Evolutionary conservation across 2,329 filamentous ascomycete genomes (phyloP).

Genomic region (Colletotrichum tabaci): DNA sequence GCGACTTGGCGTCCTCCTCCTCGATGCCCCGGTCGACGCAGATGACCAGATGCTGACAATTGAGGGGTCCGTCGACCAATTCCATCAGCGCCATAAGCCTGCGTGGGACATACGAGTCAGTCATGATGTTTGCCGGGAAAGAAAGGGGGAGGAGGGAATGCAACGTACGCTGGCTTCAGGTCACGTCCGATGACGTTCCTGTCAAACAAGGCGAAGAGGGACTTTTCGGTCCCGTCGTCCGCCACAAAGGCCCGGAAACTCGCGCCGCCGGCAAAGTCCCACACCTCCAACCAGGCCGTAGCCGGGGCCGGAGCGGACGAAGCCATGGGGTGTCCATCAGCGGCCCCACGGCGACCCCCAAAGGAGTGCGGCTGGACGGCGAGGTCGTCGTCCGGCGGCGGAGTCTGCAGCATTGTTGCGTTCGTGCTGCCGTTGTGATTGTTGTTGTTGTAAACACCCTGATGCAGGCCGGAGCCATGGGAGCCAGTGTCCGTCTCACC

Average conservation of each 20-base stretch:
- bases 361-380: constrained; percentile 49
- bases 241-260: constrained; percentile 90
- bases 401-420: constrained; percentile 58
- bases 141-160: too few relatives aligned
- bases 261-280: constrained; percentile 87
- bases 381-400: constrained; percentile 66
- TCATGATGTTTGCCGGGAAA: neutral
- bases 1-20: constrained; percentile 72
- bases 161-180: constrained; percentile 88
- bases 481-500: constrained; percentile 88
- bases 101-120: constrained; percentile 48
- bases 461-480: constrained; percentile 86
- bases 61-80: constrained; percentile 83
- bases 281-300: constrained; percentile 81
- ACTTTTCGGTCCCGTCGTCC: constrained; percentile 77
- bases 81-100: constrained; percentile 93
- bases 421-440: constrained; percentile 18
- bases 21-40: constrained; percentile 83
- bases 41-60: constrained; percentile 83
- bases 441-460: constrained; percentile 72
- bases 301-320: constrained; percentile 44
- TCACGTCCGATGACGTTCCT: constrained; percentile 78
- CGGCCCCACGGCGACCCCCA: constrained; percentile 35
- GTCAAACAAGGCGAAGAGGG: constrained; percentile 92
- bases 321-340: constrained; percentile 42